Percentiles rank a stretch among this genome's conserved stretches.
Conservation (phyloP, 2,329 filamentous ascomycete species). For the Purpureocillium lavendulum region DNA sequence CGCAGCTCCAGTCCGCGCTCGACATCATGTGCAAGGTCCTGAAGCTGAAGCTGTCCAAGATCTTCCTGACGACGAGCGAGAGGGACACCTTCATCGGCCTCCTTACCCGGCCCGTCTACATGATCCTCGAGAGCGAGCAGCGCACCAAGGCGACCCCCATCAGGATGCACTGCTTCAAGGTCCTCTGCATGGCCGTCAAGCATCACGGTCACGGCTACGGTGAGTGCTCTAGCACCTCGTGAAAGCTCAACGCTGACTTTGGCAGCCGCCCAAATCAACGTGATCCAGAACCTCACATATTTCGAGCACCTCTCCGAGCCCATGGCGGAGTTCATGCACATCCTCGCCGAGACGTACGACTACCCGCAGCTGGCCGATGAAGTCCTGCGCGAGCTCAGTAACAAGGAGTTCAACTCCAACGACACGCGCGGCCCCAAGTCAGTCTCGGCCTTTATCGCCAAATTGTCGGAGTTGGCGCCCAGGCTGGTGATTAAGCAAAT, state of each 20-base stretch:
- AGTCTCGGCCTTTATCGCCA: slow-evolving; percentile 86
- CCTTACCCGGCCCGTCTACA: slow-evolving; percentile 86
- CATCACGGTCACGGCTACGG: slow-evolving; percentile 96
- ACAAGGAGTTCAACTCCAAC: slow-evolving; percentile 96
- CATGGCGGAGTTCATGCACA: slow-evolving; percentile 97
- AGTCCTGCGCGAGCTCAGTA: slow-evolving; percentile 86
- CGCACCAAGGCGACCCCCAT: slow-evolving; percentile 82
- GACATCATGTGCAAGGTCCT: slow-evolving; percentile 95
- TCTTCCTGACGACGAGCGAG: slow-evolving; percentile 94
- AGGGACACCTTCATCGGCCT: slow-evolving; percentile 90
- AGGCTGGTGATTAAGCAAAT: slow-evolving; percentile 95
- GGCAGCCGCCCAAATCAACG: slow-evolving; percentile 87
- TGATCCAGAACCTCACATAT: slow-evolving; percentile 95
- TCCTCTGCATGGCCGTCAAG: slow-evolving; percentile 92
- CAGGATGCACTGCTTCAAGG: slow-evolving; percentile 95
- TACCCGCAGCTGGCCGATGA: slow-evolving; percentile 93
- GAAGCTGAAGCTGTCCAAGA: slow-evolving; percentile 82
- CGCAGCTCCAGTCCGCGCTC: slow-evolving; percentile 79
- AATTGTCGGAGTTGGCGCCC: slow-evolving; percentile 85
- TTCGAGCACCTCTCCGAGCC: slow-evolving; percentile 98
- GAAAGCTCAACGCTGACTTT: slow-evolving; percentile 15
- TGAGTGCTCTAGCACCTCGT: slow-evolving; percentile 31
- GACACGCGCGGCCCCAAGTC: slow-evolving; percentile 94
- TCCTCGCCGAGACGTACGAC: slow-evolving; percentile 93
- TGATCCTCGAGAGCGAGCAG: slow-evolving; percentile 89